Base-by-base conservation (phyloP, 345 rosid genomes). In the Boechera retrofracta region DNA sequence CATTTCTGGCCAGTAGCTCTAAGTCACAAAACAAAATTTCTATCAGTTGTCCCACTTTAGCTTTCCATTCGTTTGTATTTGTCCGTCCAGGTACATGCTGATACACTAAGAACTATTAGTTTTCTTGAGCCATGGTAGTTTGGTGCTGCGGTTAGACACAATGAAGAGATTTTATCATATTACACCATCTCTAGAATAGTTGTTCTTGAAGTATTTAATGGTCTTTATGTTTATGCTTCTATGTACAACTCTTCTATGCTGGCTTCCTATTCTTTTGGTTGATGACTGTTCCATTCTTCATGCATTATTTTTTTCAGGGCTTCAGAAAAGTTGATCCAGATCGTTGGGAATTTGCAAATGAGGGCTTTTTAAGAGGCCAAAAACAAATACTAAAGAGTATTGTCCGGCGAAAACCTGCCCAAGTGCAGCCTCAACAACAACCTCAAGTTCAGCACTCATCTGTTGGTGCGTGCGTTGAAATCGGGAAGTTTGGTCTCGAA, bases 301-400 rank as follows among this genome's bases (percentile, higher is more conserved):
- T 78, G 74, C 36, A 12, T 53, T 1, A 0, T 5, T 21, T 52
- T 81, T 55, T 68, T n/a, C 86, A 92, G 98, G 98, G 96, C 5
- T 92, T 92, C 74, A 87, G 85, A 81, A 92, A 92, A 82, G 94
- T 87, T 76, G 98, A 90, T 81, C 98, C 98, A 11, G 94, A 90
- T 69, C 87, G 89, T 24, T 92, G 90, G 85, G 98, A 92, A 80
- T 92, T 92, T 79, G 98, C 98, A 38, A 92, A 92, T 49, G 96
- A 90, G 76, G 94, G 94, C 0, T 92, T 92, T 76, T 64, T 92
- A 60, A 90, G 92, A 85, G 96, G 97, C 72, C 97, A 89, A 74
- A 92, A 87, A 55, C 91, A 90, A 44, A 80, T 86, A 29, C 84
- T 92, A 38, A 90, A 82, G 85, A 83, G 48, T 78, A 89, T 92